A percentile compares a stretch with the other conserved stretches of the same genome.
Conservation (phyloP, 2,329 filamentous ascomycete genomes). For the Fusarium euwallaceae region DNA sequence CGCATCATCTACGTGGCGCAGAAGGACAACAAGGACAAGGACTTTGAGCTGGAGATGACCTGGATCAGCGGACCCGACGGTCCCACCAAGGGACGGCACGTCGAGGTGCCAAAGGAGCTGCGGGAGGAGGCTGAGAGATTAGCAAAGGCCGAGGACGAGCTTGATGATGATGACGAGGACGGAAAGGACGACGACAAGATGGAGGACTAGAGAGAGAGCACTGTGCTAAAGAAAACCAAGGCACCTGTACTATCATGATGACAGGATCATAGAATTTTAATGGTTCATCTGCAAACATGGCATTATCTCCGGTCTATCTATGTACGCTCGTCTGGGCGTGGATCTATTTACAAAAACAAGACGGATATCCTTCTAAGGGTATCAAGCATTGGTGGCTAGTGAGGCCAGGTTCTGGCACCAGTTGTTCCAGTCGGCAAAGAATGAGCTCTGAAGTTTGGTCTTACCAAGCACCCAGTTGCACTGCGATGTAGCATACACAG, state of each 20-base stretch:
- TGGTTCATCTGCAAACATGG: conserved; percentile 47
- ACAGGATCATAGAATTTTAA: conserved; percentile 53
- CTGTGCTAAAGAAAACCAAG: conserved; percentile 35
- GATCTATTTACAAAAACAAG: conserved; percentile 17
- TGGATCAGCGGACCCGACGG: conserved; percentile 91
- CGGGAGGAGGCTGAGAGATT: conserved; percentile 92
- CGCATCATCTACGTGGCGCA: conserved; percentile 97
- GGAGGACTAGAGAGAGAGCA: conserved; percentile 75
- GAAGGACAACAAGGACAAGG: conserved; percentile 99
- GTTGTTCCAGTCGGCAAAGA: conserved; percentile 81
- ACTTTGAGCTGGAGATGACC: conserved; percentile 99
- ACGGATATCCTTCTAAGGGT: conserved; percentile 12
- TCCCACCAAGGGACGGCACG: conserved; percentile 91
- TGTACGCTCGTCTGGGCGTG: background rate
- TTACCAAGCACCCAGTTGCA: conserved; percentile 68
- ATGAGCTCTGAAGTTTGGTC: conserved; percentile 71
- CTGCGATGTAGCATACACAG: conserved; percentile 74
- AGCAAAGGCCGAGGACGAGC: conserved; percentile 90
- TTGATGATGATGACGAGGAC: conserved; percentile 81
- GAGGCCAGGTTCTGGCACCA: conserved; percentile 72
- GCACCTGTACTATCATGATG: conserved; percentile 54
- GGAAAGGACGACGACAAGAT: conserved; percentile 83
- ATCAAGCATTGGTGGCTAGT: conserved; percentile 45
- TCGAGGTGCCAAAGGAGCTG: conserved; percentile 92
- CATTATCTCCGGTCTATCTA: conserved; percentile 16